Evolutionary conservation across 768 basidiomycete genomes (phyloP), one percentile per base, ranked within the genome.

Genomic region (Tricholoma hemisulphureum): DNA sequence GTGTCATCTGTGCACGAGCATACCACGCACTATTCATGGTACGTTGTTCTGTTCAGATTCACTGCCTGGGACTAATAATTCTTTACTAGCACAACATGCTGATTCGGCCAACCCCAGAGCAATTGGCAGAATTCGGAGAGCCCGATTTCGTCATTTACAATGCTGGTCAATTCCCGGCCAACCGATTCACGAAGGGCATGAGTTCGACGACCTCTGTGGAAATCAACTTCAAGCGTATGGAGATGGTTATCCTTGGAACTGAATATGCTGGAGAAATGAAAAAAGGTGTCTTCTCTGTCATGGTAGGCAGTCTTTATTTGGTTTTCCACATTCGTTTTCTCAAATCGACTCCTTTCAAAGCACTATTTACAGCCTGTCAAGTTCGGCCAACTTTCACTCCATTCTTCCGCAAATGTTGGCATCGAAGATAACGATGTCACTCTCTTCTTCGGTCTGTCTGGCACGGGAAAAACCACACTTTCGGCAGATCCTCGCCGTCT

Each of bases 111-210:
- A 95, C 95, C 5, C 86, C 91, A 57, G 92, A 95, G 65, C 95
- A 99, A 75, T 85, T 99, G 37, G 87, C 85, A 61, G 82, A 89
- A 69, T 99, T 97, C 70, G 96, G 96, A 69, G 93, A 96, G 68
- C 97, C 97, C 46, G 97, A 99, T 70, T 99, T 99, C 75, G 97
- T 94, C 79, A 98, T 99, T 75, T 98, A 98, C 86, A 98, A 98
- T 75, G 97, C 97, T 43, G 97, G 97, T 62, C 95, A 98, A 74
- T 98, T 99, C 88, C 97, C 97, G 11, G 97, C 97, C 65, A 99
- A 99, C 74, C 91, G 97, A 45, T 98, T 98, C 84, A 99, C 97
- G 58, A 94, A 97, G 80, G 97, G 97, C 76, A 99, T 99, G 97
- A 96, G 93, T 60, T 97, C 95, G 8, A 93, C 95, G 24, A 98